Conservation (phyloP, 306 rosid species). For the Cucurbita moschata region DNA sequence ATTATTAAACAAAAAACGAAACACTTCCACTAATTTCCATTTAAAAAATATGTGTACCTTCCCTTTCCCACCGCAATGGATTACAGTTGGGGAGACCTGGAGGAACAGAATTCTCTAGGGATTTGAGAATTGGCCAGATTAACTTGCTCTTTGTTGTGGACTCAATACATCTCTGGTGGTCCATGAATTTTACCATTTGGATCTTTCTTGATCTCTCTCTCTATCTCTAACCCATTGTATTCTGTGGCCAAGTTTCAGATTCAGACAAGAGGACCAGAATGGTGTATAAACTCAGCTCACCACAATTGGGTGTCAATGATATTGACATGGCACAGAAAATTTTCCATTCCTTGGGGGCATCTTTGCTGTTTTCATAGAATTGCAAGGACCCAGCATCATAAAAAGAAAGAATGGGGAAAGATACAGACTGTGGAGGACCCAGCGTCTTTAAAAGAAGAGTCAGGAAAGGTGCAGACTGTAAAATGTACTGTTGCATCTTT, state of each 20-base stretch:
- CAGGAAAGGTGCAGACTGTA: slow-evolving; percentile 6
- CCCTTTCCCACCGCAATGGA: background rate
- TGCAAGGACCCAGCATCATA: slow-evolving; percentile 1
- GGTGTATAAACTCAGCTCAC: background rate
- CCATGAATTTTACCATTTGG: background rate
- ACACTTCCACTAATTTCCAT: no score
- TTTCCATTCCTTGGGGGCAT: background rate
- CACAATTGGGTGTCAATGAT: background rate
- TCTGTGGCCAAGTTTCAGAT: no score
- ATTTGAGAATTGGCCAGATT: background rate
- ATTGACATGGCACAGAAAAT: background rate
- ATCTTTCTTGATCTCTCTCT: background rate
- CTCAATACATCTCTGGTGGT: background rate
- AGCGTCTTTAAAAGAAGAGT: background rate
- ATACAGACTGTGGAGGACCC: slow-evolving; percentile 5
- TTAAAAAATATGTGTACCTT: background rate
- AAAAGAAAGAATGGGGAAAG: background rate
- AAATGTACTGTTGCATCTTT: background rate
- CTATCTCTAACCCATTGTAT: no score
- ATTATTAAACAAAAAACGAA: background rate
- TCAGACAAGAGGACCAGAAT: background rate
- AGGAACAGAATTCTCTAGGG: background rate
- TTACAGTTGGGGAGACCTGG: background rate
- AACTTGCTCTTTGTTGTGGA: background rate
- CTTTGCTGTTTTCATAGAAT: background rate